phyloP scores from a whole-genome alignment of 2,329 filamentous ascomycete genomes.

The Phaeosphaeriaceae sp. region DNA sequence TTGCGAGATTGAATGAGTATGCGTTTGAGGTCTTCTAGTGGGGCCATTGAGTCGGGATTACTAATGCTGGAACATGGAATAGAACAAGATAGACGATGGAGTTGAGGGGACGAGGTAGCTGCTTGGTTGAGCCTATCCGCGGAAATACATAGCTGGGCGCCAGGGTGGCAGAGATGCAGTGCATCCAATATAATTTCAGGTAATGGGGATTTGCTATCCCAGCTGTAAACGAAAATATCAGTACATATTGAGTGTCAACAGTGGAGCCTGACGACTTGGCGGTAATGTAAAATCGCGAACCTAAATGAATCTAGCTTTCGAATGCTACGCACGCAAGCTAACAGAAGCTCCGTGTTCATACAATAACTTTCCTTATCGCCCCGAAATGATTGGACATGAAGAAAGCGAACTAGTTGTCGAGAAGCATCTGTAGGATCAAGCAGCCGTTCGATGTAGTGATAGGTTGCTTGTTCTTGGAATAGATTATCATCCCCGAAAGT shows the following conservation, averaged over 20 bases:
- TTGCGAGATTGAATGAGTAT: conserved; percentile 9
- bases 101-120: conserved; percentile 10
- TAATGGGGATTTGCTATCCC: conserved; percentile 16
- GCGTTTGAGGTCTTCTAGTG: conserved; percentile 13
- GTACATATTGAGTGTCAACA: not conserved
- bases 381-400: conserved; percentile 18
- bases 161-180: conserved; percentile 12
- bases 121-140: conserved; percentile 6
- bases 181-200: conserved; percentile 6
- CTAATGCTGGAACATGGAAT: conserved; percentile 6
- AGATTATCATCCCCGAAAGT: conserved; percentile 16
- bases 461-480: conserved; percentile 13
- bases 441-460: conserved; percentile 18
- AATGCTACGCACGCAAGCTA: conserved; percentile 9
- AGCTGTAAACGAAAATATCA: conserved; percentile 5
- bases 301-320: conserved; percentile 16
- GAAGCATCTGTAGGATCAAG: conserved; percentile 13
- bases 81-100: conserved; percentile 14
- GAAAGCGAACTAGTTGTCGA: conserved; percentile 13
- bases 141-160: conserved; percentile 9
- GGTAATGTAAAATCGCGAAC: conserved; percentile 3
- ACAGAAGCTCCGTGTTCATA: conserved; percentile 16
- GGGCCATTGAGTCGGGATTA: not conserved
- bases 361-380: conserved; percentile 24
- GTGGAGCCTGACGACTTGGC: not conserved